Conservation (phyloP, 345 rosid species). For the rapeseed (Brassica napus) region DNA sequence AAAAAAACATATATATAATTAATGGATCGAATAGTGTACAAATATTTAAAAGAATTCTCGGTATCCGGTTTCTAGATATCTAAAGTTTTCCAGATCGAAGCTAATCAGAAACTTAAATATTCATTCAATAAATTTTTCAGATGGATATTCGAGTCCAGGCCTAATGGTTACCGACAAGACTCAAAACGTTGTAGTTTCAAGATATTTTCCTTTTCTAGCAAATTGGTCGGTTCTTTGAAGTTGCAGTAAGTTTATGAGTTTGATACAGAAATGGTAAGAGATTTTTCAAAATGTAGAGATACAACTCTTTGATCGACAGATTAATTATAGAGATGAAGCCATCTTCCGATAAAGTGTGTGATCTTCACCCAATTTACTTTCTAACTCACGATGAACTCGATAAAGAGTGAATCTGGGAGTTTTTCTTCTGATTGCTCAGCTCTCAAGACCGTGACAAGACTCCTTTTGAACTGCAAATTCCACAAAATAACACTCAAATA, state of each 20-base stretch:
- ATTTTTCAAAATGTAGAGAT: not conserved
- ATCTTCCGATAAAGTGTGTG: not conserved
- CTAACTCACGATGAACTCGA: not conserved
- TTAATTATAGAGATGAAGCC: not conserved
- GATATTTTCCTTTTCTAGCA: not conserved
- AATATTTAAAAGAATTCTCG: too few species aligned
- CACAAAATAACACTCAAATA: constrained; percentile 8
- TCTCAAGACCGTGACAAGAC: constrained; percentile 62
- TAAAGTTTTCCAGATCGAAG: too few species aligned
- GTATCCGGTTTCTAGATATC: too few species aligned
- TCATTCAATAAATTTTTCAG: too few species aligned
- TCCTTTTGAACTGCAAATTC: constrained; percentile 81
- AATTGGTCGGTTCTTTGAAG: not conserved
- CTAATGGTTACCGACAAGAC: too few species aligned
- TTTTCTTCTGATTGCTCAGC: constrained; percentile 5
- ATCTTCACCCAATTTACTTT: not conserved
- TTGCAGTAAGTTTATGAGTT: not conserved
- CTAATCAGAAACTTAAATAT: too few species aligned
- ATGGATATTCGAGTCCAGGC: too few species aligned
- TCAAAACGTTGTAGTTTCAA: not conserved
- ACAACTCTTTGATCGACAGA: constrained; percentile 4
- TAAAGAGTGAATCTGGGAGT: constrained; percentile 9
- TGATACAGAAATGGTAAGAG: not conserved
- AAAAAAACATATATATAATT: too few species aligned
- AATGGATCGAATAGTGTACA: too few species aligned